phyloP scores from a whole-genome alignment of 2,329 filamentous ascomycete genomes.

The Talaromyces sp. region DNA sequence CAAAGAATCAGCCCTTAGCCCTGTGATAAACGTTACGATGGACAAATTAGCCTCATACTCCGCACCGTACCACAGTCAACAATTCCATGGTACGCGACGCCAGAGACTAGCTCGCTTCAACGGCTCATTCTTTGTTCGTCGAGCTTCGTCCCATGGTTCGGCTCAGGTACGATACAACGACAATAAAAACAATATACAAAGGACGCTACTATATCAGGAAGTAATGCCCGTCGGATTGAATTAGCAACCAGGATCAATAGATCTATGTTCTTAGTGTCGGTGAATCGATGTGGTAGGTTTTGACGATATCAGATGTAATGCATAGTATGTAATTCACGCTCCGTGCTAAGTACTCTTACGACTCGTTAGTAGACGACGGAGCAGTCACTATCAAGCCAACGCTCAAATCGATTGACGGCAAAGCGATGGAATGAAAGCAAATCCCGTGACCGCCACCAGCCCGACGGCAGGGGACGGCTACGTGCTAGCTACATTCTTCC shows the following conservation, averaged over 20 bases:
- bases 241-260: background rate
- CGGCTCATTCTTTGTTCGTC: background rate
- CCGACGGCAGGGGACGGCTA: background rate
- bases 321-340: background rate
- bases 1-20: background rate
- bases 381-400: background rate
- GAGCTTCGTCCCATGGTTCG: background rate
- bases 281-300: background rate
- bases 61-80: background rate
- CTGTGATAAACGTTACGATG: background rate
- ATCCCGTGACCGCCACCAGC: conserved; percentile 13
- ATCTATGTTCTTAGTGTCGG: background rate
- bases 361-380: background rate
- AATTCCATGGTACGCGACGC: background rate
- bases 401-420: background rate
- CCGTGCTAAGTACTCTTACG: background rate
- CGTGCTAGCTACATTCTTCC: background rate
- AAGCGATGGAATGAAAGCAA: background rate
- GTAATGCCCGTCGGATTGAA: background rate
- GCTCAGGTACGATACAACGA: background rate
- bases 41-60: background rate
- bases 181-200: background rate
- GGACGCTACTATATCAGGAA: background rate
- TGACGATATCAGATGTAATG: background rate
- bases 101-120: background rate